A percentile compares a stretch with the other conserved stretches of the same genome.
These are phyloP conservation scores for Epichloe hybrida DNA, from an alignment of 2,329 filamentous ascomycete species.

Conservation along the genomic window DNA sequence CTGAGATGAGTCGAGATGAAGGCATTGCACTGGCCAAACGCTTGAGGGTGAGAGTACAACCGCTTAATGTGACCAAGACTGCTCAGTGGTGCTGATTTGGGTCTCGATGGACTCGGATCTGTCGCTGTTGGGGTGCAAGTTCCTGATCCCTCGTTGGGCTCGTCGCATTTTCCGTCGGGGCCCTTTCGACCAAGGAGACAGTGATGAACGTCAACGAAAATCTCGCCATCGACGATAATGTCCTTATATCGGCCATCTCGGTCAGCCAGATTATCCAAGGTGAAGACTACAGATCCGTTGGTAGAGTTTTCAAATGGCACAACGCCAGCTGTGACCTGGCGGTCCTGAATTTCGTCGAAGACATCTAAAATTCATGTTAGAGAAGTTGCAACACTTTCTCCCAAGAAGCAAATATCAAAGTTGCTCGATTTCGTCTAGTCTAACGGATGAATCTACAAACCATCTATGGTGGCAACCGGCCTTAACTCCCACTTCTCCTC, in stretches of 20 bases:
- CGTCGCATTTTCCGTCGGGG: slow-evolving; percentile 14
- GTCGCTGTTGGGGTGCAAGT: slow-evolving; percentile 36
- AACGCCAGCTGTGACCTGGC: slow-evolving; percentile 55
- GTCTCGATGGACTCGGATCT: slow-evolving; percentile 30
- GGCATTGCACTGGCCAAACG: slow-evolving; percentile 75
- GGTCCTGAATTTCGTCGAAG: slow-evolving; percentile 63
- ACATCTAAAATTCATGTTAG: slow-evolving; percentile 42
- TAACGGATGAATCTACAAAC: slow-evolving; percentile 14
- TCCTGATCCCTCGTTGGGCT: slow-evolving; percentile 24
- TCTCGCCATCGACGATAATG: slow-evolving; percentile 67
- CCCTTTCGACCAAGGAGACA: slow-evolving; percentile 54
- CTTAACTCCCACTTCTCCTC: slow-evolving; percentile 32
- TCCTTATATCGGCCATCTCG: slow-evolving; percentile 48
- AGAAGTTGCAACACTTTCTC: too few relatives aligned
- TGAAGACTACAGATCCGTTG: slow-evolving; percentile 84
- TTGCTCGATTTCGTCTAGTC: neutral
- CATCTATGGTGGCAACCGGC: slow-evolving; percentile 38
- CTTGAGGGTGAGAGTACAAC: slow-evolving; percentile 89
- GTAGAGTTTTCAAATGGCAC: slow-evolving; percentile 94
- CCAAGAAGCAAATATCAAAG: neutral
- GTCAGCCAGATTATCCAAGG: slow-evolving; percentile 79
- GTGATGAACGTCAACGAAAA: slow-evolving; percentile 79
- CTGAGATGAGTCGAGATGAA: slow-evolving; percentile 62
- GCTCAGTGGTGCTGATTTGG: slow-evolving; percentile 32
- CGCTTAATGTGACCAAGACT: slow-evolving; percentile 52